Conservation (phyloP, 1,139 yeast genomes). For the Yamadazyma conglobata region DNA sequence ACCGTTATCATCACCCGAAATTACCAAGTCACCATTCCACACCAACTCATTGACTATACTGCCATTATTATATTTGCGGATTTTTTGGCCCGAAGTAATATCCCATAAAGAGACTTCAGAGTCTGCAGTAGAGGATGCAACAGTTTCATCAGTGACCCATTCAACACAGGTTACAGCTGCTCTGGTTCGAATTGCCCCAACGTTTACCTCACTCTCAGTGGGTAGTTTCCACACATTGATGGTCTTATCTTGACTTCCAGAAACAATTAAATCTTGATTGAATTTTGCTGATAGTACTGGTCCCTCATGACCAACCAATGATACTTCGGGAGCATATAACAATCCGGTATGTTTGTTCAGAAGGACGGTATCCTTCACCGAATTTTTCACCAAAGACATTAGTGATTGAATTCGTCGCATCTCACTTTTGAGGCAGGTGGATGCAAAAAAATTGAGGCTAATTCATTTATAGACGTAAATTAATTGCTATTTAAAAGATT, state of each 20-base stretch:
- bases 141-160: conserved; percentile 44
- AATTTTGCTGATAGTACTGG: conserved; percentile 45
- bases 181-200: conserved; percentile 31
- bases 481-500: too few relatives aligned
- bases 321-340: conserved; percentile 8
- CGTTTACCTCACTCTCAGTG: conserved; percentile 26
- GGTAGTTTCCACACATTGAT: conserved; percentile 49
- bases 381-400: conserved; percentile 1
- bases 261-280: conserved; percentile 37
- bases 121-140: conserved; percentile 49
- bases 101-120: conserved; percentile 54
- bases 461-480: conserved; percentile 20
- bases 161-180: conserved; percentile 48
- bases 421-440: conserved; percentile 1
- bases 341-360: too few relatives aligned
- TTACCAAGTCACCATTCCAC: conserved; percentile 28
- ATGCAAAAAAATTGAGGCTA: conserved; percentile 5
- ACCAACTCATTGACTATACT: conserved; percentile 49
- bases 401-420: background rate
- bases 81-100: conserved; percentile 49
- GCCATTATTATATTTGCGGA: conserved; percentile 41
- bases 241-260: conserved; percentile 51
- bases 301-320: conserved; percentile 47
- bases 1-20: conserved; percentile 70
- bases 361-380: background rate